Conservation (phyloP, 2,329 filamentous ascomycete species). For the Fusarium camptoceras region DNA sequence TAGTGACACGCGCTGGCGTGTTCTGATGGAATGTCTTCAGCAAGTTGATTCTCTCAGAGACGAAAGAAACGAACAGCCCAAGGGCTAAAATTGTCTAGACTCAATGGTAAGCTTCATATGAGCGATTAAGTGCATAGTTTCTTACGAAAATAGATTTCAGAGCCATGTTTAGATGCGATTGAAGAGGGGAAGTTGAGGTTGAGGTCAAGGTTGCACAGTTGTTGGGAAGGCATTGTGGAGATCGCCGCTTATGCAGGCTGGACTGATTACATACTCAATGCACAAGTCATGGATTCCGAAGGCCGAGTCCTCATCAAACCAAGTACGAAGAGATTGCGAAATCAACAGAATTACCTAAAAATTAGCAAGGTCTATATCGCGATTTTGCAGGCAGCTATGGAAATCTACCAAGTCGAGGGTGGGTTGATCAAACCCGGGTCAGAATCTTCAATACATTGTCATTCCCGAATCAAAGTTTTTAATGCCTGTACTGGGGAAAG, state of each 20-base stretch:
- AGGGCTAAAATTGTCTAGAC: constrained; percentile 17
- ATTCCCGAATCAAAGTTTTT: not conserved
- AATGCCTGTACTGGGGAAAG: not conserved
- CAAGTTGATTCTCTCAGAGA: constrained; percentile 30
- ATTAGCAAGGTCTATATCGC: not conserved
- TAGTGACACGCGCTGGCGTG: constrained; percentile 46
- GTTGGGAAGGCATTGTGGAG: not conserved
- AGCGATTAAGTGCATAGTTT: accelerated
- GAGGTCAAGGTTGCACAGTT: not conserved
- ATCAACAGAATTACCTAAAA: not conserved
- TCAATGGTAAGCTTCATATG: not conserved
- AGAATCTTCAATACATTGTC: not conserved
- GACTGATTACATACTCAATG: not conserved
- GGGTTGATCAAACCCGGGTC: not conserved
- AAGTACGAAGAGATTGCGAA: not conserved
- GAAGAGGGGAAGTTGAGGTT: not conserved
- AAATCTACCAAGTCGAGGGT: not conserved
- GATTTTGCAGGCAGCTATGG: not conserved
- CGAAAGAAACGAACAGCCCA: constrained; percentile 15
- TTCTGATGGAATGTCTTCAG: constrained; percentile 47
- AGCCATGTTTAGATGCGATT: constrained; percentile 9
- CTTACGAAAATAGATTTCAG: constrained; percentile 20
- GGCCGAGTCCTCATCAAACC: not conserved
- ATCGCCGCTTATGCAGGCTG: not conserved
- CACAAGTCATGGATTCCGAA: not conserved